phyloP scores from a whole-genome alignment of 2,329 filamentous ascomycete species.

The Aspergillus ochraceoroseus region DNA sequence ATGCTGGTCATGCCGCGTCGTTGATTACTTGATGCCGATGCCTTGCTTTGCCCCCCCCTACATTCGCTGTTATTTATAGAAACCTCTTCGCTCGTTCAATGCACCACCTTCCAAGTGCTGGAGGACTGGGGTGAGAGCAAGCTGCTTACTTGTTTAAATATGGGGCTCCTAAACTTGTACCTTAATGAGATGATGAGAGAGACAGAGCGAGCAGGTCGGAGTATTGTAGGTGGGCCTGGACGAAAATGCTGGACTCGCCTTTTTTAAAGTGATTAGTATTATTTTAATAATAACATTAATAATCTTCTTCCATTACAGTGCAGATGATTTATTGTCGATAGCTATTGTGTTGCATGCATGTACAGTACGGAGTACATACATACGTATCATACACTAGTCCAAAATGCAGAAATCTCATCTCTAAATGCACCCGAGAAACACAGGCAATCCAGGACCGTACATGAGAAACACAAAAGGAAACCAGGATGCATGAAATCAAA shows the following conservation, averaged over 20 bases:
- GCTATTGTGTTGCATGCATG: too few relatives aligned
- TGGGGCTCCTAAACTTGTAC: constrained; percentile 17
- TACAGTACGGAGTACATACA: too few relatives aligned
- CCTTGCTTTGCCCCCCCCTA: constrained; percentile 10
- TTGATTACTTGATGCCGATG: constrained; percentile 15
- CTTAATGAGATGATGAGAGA: constrained; percentile 22
- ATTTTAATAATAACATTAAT: constrained; percentile 16
- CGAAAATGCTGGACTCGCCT: constrained; percentile 7
- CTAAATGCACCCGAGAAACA: too few relatives aligned
- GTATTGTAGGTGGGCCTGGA: constrained; percentile 18
- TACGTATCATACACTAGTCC: neutral
- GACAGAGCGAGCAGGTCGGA: too few relatives aligned
- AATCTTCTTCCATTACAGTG: neutral
- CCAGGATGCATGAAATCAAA: neutral
- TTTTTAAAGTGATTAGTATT: constrained; percentile 2
- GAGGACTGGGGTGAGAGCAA: constrained; percentile 17
- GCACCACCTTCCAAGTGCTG: constrained; percentile 25
- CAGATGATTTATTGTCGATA: too few relatives aligned
- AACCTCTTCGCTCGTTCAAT: constrained; percentile 13
- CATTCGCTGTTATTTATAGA: constrained; percentile 19
- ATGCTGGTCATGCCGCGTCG: constrained; percentile 36
- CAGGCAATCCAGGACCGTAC: too few relatives aligned
- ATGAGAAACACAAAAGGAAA: neutral
- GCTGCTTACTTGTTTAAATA: constrained; percentile 18
- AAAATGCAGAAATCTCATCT: too few relatives aligned